A percentile compares a stretch with the other conserved stretches of the same genome.
phyloP scores from a whole-genome alignment of 73 alveolate species.

The Diophrys sp. region DNA sequence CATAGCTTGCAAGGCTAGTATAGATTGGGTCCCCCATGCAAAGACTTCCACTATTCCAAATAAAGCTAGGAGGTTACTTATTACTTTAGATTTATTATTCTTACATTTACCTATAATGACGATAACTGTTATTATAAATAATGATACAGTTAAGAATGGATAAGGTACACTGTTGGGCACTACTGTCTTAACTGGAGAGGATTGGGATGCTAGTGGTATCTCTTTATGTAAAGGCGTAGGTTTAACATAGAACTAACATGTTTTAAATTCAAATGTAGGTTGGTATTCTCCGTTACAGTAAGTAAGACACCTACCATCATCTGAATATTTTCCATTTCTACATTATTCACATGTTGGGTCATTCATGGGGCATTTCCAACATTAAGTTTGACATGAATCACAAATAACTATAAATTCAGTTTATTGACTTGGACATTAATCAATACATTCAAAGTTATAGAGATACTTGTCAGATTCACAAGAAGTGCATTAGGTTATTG shows the following conservation, averaged over 20 bases:
- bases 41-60: conserved; percentile 37
- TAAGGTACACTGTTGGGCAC: neutral
- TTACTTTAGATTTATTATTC: conserved; percentile 7
- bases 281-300: neutral
- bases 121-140: neutral
- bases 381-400: conserved; percentile 7
- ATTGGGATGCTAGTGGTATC: neutral
- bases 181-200: neutral
- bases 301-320: neutral
- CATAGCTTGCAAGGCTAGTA: conserved; percentile 7
- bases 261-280: neutral
- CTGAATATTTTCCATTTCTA: neutral
- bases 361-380: neutral
- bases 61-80: conserved; percentile 18
- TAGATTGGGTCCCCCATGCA: neutral
- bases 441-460: conserved; percentile 5
- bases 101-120: conserved; percentile 7
- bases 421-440: neutral
- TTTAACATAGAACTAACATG: neutral
- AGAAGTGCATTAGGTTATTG: neutral
- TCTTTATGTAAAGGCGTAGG: too few relatives aligned
- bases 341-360: conserved; percentile 5
- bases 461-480: neutral
- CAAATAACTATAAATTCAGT: neutral
- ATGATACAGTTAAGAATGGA: neutral